Evolutionary conservation across 2,329 filamentous ascomycete genomes (phyloP), one percentile per base, ranked within the genome.

Genomic region (Pleomassaria siparia): DNA sequence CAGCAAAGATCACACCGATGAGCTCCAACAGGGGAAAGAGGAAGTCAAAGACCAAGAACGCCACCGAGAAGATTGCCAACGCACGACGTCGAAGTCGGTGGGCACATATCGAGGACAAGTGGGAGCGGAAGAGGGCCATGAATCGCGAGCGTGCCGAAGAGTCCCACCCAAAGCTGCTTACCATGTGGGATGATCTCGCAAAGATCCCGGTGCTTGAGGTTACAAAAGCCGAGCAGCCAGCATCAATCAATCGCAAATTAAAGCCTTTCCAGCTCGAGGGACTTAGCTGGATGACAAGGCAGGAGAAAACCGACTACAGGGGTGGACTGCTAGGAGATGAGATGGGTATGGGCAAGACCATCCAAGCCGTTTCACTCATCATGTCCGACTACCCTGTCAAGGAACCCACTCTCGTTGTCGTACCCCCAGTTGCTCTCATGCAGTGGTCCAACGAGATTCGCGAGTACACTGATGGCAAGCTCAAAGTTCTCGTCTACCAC

Each of bases 321-420:
- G 94, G 94, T 15, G 94, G 94, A 12, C 78, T 99, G 2, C 80
- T 99, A 2, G 94, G 94, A 49, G 94, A 99, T 60, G 94, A 99
- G 72, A 99, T 99, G 94, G 94, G 49, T 6, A 88, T 99, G 74
- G 94, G 94, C 41, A 99, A 99, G 76, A 99, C 94, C 0, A 97
- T 99, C 42, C 94, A 99, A 72, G 92, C 94, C 2, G 94, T 99
- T 15, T 96, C 92, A 2, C 80, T 99, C 36, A 91, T 99, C 71
- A 97, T 97, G 94, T 96, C 92, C 1, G 91, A 97, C 67, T 96
- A 89, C 62, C 92, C 91, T 3, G 88, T 85, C 18, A 87, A 87
- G 58, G 75, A 86, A 45, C 92, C 94, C 1, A 88, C 90, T 0
- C 78, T 97, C 3, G 91, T 97, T 1, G 80, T 96, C 26, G 91